Percentiles rank a stretch among this genome's conserved stretches.
Evolutionary conservation across 1,284 basidiomycete genomes (phyloP).

Genomic region (Pholiota adiposa): DNA sequence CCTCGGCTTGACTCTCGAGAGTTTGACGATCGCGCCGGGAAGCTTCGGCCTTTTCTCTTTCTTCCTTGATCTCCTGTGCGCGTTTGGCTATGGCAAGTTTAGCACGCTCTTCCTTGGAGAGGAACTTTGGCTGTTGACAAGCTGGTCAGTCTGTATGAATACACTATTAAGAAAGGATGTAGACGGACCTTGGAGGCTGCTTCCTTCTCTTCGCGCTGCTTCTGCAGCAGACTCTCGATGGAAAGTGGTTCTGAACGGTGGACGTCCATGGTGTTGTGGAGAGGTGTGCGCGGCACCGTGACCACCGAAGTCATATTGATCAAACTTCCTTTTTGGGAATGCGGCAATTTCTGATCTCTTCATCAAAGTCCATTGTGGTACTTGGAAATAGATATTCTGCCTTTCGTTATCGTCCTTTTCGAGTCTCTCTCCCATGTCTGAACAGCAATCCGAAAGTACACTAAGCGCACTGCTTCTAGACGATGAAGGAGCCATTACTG

Average conservation of each 20-base stretch:
- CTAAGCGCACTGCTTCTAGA: conserved; percentile 49
- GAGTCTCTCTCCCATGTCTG: conserved; percentile 11
- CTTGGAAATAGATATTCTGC: too few relatives aligned
- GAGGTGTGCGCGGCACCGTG: conserved; percentile 1
- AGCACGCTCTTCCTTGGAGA: conserved; percentile 88
- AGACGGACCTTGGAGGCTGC: conserved; percentile 80
- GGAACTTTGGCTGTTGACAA: conserved; percentile 79
- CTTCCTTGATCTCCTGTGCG: conserved; percentile 74
- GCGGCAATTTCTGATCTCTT: conserved; percentile 1
- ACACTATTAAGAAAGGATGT: not conserved
- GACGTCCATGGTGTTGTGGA: conserved; percentile 32
- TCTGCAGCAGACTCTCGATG: conserved; percentile 84
- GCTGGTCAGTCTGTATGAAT: not conserved
- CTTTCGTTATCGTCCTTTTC: not conserved
- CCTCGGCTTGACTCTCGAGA: conserved; percentile 79
- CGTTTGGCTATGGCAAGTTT: conserved; percentile 86
- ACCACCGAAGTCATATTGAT: conserved; percentile 3
- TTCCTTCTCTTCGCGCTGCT: conserved; percentile 87
- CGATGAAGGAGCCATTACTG: conserved; percentile 67
- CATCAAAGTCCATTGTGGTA: not conserved
- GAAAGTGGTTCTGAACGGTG: conserved; percentile 67
- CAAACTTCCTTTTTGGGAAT: conserved; percentile 19
- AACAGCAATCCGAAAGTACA: not conserved
- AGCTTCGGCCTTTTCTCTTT: conserved; percentile 65
- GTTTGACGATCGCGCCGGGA: conserved; percentile 61